Percentiles rank a stretch among this genome's conserved stretches.
These are phyloP conservation scores for Pseudopithomyces maydicus DNA, from an alignment of 2,329 filamentous ascomycete species.

Conservation along the genomic window DNA sequence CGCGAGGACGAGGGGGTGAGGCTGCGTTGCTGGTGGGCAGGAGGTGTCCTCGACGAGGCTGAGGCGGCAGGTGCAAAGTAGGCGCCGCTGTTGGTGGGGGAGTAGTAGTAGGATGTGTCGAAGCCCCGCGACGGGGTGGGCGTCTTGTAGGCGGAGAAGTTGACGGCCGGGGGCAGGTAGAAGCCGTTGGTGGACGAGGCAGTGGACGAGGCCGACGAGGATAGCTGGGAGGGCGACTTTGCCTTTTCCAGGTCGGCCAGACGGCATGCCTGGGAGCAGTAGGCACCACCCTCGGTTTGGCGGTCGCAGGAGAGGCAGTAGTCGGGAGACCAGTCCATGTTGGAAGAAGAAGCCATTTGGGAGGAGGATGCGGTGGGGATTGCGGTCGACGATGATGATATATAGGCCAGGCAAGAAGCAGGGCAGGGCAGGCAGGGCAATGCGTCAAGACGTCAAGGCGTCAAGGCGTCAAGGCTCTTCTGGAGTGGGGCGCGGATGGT, in stretches of 20 bases:
- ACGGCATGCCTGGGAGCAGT: conserved; percentile 91
- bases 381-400: conserved; percentile 4
- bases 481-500: neutral
- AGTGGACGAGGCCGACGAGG: conserved; percentile 59
- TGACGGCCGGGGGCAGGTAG: conserved; percentile 75
- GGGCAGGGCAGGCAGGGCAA: too few relatives aligned
- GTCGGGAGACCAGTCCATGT: conserved; percentile 78
- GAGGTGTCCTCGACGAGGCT: conserved; percentile 22
- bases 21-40: conserved; percentile 44
- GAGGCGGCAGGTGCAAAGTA: conserved; percentile 40
- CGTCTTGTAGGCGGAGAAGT: conserved; percentile 70
- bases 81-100: conserved; percentile 41
- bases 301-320: conserved; percentile 95
- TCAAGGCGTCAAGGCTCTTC: neutral
- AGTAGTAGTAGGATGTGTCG: conserved; percentile 46
- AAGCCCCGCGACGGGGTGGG: conserved; percentile 53
- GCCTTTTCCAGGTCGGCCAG: conserved; percentile 84
- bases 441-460: conserved; percentile 1
- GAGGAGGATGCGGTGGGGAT: conserved; percentile 3
- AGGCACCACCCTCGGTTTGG: conserved; percentile 76
- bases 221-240: conserved; percentile 49
- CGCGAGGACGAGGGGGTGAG: conserved; percentile 73
- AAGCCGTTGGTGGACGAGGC: conserved; percentile 61
- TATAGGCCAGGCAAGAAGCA: too few relatives aligned
- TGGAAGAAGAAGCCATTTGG: conserved; percentile 46